These are phyloP conservation scores for Vicia faba DNA, from an alignment of 306 rosid species.

Conservation along the genomic window DNA sequence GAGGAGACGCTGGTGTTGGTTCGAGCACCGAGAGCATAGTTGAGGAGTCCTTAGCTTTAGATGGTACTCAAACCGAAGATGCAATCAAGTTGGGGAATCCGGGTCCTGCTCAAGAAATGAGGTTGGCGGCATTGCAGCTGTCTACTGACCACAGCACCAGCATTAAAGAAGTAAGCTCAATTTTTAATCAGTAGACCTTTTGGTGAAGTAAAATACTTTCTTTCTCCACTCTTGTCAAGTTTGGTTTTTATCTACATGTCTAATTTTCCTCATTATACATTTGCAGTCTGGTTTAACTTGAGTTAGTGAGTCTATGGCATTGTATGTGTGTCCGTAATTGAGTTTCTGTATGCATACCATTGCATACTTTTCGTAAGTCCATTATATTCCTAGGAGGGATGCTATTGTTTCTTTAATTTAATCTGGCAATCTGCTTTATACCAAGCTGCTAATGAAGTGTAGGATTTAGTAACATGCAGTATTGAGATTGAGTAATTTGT, in stretches of 20 bases:
- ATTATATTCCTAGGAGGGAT: slow-evolving; percentile 5
- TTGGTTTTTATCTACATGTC: neutral
- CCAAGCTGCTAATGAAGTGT: slow-evolving; percentile 15
- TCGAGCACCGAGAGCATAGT: slow-evolving; percentile 57
- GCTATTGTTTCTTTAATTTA: slow-evolving; percentile 7
- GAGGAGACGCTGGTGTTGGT: slow-evolving; percentile 37
- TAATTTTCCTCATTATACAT: neutral
- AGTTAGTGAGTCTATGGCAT: slow-evolving; percentile 6
- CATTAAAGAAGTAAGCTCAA: slow-evolving; percentile 75
- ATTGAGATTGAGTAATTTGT: slow-evolving; percentile 14
- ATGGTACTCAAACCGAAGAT: slow-evolving; percentile 44
- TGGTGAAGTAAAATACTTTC: slow-evolving; percentile 27
- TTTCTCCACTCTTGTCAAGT: slow-evolving; percentile 10
- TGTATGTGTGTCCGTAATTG: slow-evolving; percentile 9
- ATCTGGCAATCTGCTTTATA: slow-evolving; percentile 14
- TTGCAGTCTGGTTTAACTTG: slow-evolving; percentile 3
- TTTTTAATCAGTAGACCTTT: slow-evolving; percentile 25
- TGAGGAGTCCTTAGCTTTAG: slow-evolving; percentile 58
- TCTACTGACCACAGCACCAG: slow-evolving; percentile 95
- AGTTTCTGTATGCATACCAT: neutral
- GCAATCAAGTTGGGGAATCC: slow-evolving; percentile 39
- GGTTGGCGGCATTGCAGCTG: slow-evolving; percentile 81
- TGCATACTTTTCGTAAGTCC: slow-evolving; percentile 7
- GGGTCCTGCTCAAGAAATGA: slow-evolving; percentile 50
- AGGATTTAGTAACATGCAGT: slow-evolving; percentile 3